These are phyloP conservation scores for Geotrichum carabidarum DNA, from an alignment of 1,139 yeast genomes.

Conservation along the genomic window DNA sequence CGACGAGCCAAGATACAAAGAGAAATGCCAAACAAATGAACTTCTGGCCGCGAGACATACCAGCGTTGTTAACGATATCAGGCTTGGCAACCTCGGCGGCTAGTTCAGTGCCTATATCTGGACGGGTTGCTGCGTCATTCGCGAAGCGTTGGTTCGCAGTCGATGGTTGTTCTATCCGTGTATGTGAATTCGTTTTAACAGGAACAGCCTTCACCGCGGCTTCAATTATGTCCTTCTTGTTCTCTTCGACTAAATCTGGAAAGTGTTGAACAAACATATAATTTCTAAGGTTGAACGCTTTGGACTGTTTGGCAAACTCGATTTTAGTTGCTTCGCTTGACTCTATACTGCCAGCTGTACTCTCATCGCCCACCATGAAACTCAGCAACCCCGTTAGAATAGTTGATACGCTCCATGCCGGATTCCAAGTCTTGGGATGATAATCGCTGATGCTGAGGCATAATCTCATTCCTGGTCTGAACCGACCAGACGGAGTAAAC, in stretches of 20 bases:
- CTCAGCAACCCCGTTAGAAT: conserved; percentile 78
- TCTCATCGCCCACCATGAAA: conserved; percentile 53
- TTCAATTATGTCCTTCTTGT: neutral
- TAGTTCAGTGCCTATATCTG: neutral
- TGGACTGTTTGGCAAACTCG: conserved; percentile 9
- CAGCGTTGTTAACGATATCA: neutral
- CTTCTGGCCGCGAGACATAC: conserved; percentile 14
- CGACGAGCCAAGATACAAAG: conserved; percentile 17
- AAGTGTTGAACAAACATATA: conserved; percentile 8
- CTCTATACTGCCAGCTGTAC: conserved; percentile 17
- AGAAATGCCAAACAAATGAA: conserved; percentile 8
- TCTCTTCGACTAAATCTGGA: conserved; percentile 12
- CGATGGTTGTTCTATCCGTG: no score
- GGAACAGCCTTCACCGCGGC: neutral
- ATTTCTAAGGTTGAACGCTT: conserved; percentile 4
- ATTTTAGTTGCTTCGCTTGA: conserved; percentile 5
- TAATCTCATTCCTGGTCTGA: conserved; percentile 68
- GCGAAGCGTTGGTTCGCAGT: neutral
- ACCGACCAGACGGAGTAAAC: conserved; percentile 74
- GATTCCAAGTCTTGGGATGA: conserved; percentile 93
- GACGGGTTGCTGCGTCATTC: neutral
- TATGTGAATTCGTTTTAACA: neutral
- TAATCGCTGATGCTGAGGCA: conserved; percentile 88
- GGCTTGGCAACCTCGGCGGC: neutral
- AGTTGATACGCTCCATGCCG: conserved; percentile 89